Conservation (phyloP, 139 green algal genomes). For the Gonium pectorale region DNA sequence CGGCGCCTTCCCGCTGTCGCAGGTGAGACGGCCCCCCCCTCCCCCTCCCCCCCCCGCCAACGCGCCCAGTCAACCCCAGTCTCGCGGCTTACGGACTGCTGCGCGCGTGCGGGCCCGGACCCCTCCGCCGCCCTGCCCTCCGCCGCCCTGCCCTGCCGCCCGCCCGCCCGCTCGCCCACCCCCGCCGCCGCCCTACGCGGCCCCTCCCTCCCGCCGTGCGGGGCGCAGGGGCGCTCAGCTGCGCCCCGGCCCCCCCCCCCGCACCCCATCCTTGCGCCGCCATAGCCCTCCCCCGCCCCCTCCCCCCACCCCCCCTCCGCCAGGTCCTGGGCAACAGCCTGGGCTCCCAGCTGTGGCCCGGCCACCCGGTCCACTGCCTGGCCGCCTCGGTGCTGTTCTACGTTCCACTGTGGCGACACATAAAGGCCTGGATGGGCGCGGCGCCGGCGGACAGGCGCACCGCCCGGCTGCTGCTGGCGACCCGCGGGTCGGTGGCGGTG, state of each 20-base stretch:
- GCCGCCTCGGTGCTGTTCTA: conserved; percentile 51
- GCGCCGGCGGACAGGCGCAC: conserved; percentile 26
- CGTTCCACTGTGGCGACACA: conserved; percentile 56
- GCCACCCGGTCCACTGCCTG: conserved; percentile 46
- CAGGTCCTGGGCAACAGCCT: conserved; percentile 21
- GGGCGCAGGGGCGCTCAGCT: too few species aligned
- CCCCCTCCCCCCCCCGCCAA: not conserved
- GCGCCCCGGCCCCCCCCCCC: too few species aligned
- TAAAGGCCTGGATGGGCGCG: conserved; percentile 55
- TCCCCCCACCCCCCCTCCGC: not conserved
- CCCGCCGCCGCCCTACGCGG: too few species aligned
- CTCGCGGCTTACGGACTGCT: not conserved
- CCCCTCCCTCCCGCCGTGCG: too few species aligned
- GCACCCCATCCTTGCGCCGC: too few species aligned
- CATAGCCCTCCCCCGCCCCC: not conserved
- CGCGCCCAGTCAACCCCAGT: not conserved
- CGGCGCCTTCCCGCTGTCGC: conserved; percentile 30
- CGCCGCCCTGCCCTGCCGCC: too few species aligned
- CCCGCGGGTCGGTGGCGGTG: conserved; percentile 37
- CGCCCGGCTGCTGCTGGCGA: not conserved
- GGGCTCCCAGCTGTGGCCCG: conserved; percentile 2
- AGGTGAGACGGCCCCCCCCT: not conserved
- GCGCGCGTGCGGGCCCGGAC: not conserved
- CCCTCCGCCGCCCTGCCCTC: not conserved
- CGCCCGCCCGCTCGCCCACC: too few species aligned